Conservation (phyloP, 164 flowering plant genomes). For the Liquidambar formosana region DNA sequence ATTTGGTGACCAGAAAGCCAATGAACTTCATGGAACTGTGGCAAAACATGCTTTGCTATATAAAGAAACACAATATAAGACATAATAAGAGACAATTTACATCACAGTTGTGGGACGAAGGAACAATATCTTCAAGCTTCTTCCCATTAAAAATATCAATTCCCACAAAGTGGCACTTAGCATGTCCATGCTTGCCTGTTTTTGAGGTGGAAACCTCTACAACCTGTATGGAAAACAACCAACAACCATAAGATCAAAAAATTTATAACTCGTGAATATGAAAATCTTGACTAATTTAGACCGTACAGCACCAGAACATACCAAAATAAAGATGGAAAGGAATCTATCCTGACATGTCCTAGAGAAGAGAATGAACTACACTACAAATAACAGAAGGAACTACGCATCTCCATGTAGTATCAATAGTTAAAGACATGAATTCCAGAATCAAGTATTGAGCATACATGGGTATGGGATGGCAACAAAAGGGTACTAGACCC, state of each 20-base stretch:
- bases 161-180: constrained; percentile 59
- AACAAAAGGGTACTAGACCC: too few species aligned
- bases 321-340: background rate
- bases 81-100: constrained; percentile 9
- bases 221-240: constrained; percentile 23
- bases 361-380: background rate
- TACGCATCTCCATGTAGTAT: too few species aligned
- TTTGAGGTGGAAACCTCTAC: constrained; percentile 57
- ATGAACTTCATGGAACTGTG: background rate
- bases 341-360: background rate
- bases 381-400: background rate
- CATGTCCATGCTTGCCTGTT: constrained; percentile 58
- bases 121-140: constrained; percentile 42
- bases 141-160: constrained; percentile 44
- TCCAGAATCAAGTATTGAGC: too few species aligned
- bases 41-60: background rate
- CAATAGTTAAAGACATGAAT: too few species aligned
- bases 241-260: background rate
- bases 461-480: too few species aligned
- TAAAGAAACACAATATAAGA: background rate
- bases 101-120: constrained; percentile 35
- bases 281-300: background rate
- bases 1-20: background rate
- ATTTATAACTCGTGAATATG: background rate
- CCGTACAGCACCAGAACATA: background rate